Evolutionary conservation across 2,329 filamentous ascomycete genomes (phyloP), one percentile per base, ranked within the genome.

Genomic region (Trichoderma simmonsii): DNA sequence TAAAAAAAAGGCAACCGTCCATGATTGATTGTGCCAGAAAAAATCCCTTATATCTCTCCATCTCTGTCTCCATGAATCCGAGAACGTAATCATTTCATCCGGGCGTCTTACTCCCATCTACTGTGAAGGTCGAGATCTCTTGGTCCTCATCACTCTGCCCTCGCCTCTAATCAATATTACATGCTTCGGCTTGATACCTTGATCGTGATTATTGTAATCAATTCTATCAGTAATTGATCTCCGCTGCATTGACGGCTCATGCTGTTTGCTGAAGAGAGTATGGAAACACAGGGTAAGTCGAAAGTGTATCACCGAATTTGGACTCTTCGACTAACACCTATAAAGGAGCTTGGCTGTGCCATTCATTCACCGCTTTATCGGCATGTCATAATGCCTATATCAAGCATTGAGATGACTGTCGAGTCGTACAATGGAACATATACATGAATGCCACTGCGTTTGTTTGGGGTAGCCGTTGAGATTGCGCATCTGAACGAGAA

Each of bases 1-100:
- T 59, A 54, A 61, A 43, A 48, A 34, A 51, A 60, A 62, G 67
- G 67, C 67, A 70, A 54, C 67, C 57, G 30, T 39, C 57, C 34
- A 39, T 57, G 39, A 62, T 54, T 12, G 39, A 62, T 54, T 21
- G 4, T 28, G n/a, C 28, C 28, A 7, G 15, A 51, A n/a, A n/a
- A 65, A 43, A 21, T 24, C 24, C 12, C 32, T 54, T 34, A 60
- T 69, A 34, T 70, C 30, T 62, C 57, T 70, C 57, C 11, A 24
- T 62, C 28, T 51, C 57, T 54, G 30, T 62, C 66, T 54, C 12
- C 21, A 56, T 62, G 15, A 36, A 26, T 62, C 12, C 12, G 18
- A 34, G 15, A 36, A n/a, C 26, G 57, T 61, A 39, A 36, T 18
- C 28, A 14, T 36, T 62, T 51, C 28, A 36, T 24, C 51, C 28